These are phyloP conservation scores for Lentinula sp. DNA, from an alignment of 768 basidiomycete species.

Conservation along the genomic window DNA sequence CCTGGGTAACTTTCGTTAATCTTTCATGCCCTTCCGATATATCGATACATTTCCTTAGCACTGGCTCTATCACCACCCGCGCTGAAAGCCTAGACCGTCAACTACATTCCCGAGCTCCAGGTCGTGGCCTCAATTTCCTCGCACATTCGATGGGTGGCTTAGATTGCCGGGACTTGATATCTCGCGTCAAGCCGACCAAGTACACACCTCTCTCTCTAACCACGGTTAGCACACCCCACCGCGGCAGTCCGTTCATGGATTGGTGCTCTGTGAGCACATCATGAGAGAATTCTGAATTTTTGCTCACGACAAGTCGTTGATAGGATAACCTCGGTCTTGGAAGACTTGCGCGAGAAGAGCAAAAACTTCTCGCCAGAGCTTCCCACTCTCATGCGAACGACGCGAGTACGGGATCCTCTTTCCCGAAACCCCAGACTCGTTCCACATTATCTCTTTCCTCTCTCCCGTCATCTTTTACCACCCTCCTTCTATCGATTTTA, in stretches of 20 bases:
- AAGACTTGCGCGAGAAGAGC: slow-evolving; percentile 20
- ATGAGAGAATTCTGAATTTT: background rate
- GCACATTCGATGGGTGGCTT: slow-evolving; percentile 99
- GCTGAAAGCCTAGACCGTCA: slow-evolving; percentile 71
- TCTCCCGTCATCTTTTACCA: slow-evolving; percentile 80
- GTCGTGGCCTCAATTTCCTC: slow-evolving; percentile 84
- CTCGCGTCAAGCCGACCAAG: slow-evolving; percentile 72
- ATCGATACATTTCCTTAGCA: slow-evolving; percentile 39
- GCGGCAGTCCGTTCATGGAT: slow-evolving; percentile 98
- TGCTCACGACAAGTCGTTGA: slow-evolving; percentile 5
- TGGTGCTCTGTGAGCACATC: slow-evolving; percentile 76
- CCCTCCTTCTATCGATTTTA: slow-evolving; percentile 79
- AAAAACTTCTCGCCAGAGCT: background rate
- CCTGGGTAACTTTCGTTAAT: slow-evolving; percentile 59
- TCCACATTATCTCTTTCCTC: slow-evolving; percentile 49
- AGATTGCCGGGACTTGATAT: slow-evolving; percentile 89
- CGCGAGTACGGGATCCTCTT: background rate
- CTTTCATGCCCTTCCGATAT: background rate
- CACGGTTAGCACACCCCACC: slow-evolving; percentile 88
- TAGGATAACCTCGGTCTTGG: slow-evolving; percentile 93
- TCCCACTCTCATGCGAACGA: background rate
- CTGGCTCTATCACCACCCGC: slow-evolving; percentile 82
- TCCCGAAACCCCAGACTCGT: slow-evolving; percentile 21
- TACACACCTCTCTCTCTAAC: slow-evolving; percentile 88
- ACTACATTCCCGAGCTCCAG: slow-evolving; percentile 58